Conservation (phyloP, 108 stramenopile species). For the Poteriospumella lacustris region DNA sequence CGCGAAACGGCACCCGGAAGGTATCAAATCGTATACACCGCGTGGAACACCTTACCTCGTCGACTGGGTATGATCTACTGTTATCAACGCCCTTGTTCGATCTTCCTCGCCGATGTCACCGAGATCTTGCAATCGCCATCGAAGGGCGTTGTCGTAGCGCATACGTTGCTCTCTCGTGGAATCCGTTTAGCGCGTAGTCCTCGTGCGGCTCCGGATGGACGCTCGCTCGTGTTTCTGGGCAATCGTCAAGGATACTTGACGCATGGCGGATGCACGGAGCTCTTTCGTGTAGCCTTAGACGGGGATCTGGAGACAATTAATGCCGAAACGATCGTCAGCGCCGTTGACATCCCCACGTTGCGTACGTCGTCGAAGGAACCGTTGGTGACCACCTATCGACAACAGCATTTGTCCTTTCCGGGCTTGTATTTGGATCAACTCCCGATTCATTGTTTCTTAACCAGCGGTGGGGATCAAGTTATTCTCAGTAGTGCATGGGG, state of each 20-base stretch:
- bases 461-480: neutral
- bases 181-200: conserved; percentile 31
- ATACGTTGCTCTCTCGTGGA: conserved; percentile 24
- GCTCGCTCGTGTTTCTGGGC: neutral
- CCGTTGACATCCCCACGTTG: neutral
- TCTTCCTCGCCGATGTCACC: conserved; percentile 30
- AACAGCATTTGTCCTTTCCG: neutral
- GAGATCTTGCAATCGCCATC: conserved; percentile 11
- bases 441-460: neutral
- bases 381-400: neutral
- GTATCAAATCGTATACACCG: conserved; percentile 35
- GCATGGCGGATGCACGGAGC: neutral
- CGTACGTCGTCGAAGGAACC: neutral
- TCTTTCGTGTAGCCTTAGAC: neutral
- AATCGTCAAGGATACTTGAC: neutral
- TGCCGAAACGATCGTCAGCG: neutral
- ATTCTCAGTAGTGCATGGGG: neutral
- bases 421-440: neutral
- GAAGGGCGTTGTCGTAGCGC: neutral
- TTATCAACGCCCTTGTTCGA: conserved; percentile 46
- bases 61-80: conserved; percentile 52
- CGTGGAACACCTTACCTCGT: conserved; percentile 36
- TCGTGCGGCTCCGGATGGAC: neutral
- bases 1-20: neutral
- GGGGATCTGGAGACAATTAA: neutral